phyloP scores from a whole-genome alignment of 768 basidiomycete genomes.

The Lentinula boryana region DNA sequence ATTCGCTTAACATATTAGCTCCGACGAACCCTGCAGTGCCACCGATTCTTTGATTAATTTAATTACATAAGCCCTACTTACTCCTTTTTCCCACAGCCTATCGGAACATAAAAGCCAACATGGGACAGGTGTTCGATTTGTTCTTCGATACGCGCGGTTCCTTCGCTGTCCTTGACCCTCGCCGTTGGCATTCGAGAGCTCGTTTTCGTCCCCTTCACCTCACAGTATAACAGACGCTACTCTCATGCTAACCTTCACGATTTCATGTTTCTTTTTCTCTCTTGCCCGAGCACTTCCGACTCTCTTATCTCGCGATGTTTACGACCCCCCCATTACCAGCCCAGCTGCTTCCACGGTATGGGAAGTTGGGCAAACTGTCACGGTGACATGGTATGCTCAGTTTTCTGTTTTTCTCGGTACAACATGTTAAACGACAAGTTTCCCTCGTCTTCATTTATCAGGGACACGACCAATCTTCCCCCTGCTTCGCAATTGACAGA shows the following conservation, averaged over 20 bases:
- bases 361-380: constrained; percentile 36
- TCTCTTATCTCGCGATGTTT: constrained; percentile 33
- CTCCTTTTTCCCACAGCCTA: neutral
- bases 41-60: neutral
- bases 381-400: constrained; percentile 42
- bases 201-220: neutral
- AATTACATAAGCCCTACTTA: neutral
- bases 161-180: constrained; percentile 6
- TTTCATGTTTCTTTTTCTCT: constrained; percentile 15
- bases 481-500: constrained; percentile 41
- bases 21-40: neutral
- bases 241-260: constrained; percentile 14
- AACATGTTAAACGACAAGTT: neutral
- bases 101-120: neutral
- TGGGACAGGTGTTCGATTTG: constrained; percentile 13
- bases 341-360: constrained; percentile 36
- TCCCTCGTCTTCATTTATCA: constrained; percentile 14
- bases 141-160: neutral
- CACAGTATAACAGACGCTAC: neutral
- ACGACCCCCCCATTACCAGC: constrained; percentile 39
- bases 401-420: neutral
- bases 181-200: neutral
- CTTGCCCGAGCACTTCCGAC: constrained; percentile 16
- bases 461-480: constrained; percentile 46
- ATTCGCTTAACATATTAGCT: too few species aligned